Percentiles rank a stretch among this genome's conserved stretches.
Evolutionary conservation across 2,329 filamentous ascomycete species (phyloP).

Genomic region (Dothistroma septosporum): DNA sequence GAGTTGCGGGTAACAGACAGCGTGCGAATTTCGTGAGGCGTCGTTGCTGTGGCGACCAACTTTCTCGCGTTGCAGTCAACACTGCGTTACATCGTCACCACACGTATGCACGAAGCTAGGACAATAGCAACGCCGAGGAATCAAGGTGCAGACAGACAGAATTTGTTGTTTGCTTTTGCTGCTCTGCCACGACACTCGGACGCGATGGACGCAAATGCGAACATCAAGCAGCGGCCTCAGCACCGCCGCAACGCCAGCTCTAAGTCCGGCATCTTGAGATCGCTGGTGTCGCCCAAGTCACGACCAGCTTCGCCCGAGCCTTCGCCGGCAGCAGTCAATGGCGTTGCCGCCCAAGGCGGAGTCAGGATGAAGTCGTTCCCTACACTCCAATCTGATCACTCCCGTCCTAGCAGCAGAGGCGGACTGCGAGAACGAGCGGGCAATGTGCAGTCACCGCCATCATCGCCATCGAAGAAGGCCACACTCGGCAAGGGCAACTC

Average conservation of each 20-base stretch:
- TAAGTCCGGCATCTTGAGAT: slow-evolving; percentile 48
- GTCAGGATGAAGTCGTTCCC: slow-evolving; percentile 33
- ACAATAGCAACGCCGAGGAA: slow-evolving; percentile 3
- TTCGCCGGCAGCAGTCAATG: slow-evolving; percentile 33
- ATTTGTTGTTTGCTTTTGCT: not conserved
- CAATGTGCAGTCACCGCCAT: slow-evolving; percentile 32
- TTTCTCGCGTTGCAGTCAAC: not conserved
- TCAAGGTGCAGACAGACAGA: not conserved
- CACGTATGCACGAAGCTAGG: not conserved
- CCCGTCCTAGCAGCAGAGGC: not conserved
- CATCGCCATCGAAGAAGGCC: slow-evolving; percentile 27
- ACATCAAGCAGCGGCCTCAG: slow-evolving; percentile 20
- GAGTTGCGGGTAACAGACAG: not conserved
- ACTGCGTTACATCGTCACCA: not conserved
- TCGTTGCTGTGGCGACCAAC: not conserved
- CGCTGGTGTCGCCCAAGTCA: slow-evolving; percentile 50
- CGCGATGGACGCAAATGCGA: slow-evolving; percentile 11
- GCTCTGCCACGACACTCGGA: not conserved
- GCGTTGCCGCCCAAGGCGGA: slow-evolving; percentile 16
- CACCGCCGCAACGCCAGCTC: slow-evolving; percentile 32
- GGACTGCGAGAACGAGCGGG: slow-evolving; percentile 23
- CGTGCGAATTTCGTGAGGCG: not conserved
- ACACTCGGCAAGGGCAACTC: slow-evolving; percentile 5
- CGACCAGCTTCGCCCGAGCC: slow-evolving; percentile 45
- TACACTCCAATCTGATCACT: slow-evolving; percentile 48